Evolutionary conservation across 1,284 basidiomycete genomes (phyloP), one percentile per base, ranked within the genome.

Genomic region (Ustilago curta): DNA sequence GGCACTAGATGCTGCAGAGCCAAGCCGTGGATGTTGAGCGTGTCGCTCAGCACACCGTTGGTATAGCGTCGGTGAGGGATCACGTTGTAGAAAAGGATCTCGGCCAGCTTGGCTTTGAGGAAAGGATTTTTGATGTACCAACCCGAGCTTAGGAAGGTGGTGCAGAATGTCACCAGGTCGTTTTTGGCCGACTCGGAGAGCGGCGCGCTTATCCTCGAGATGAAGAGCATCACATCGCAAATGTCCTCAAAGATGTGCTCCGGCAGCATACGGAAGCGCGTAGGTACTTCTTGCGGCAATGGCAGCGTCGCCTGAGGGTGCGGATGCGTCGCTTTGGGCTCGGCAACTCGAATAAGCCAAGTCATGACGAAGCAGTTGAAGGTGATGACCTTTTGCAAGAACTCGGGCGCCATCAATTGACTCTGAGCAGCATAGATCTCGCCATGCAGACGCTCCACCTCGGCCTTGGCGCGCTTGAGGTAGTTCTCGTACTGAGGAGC

Each of bases 101-200:
- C 94, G 72, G 97, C 94, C 47, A 99, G 91, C 86, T 99, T 97
- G n/a, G 94, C 91, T 86, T 97, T 98, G 77, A 99, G 86, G 88
- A 97, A 98, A 0, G 97, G 97, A 77, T 99, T 99, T 87, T 97
- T 97, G 87, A 99, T 95, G 85, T 96, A 98, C 90, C 92, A 93
- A 0, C 93, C 93, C 7, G 94, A 97, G 8, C 92, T 91, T 59
- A 99, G 87, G 89, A 98, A 98, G 0, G 93, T 94, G 75, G 98
- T 88, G 40, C 91, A 90, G 86, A 98, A 99, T 0, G 91, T 90
- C 73, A 98, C 88, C n/a, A 99, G 87, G 78, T 95, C 95, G 29
- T 91, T 90, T 86, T 93, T 84, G 39, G 84, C 82, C 42, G 73
- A 92, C 60, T 94, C 93, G 0, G 92, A 91, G 37, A 97, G 89